Percentiles rank a stretch among this genome's conserved stretches.
These are phyloP conservation scores for Candida ascalaphidarum DNA, from an alignment of 805 yeast genomes.

Conservation along the genomic window DNA sequence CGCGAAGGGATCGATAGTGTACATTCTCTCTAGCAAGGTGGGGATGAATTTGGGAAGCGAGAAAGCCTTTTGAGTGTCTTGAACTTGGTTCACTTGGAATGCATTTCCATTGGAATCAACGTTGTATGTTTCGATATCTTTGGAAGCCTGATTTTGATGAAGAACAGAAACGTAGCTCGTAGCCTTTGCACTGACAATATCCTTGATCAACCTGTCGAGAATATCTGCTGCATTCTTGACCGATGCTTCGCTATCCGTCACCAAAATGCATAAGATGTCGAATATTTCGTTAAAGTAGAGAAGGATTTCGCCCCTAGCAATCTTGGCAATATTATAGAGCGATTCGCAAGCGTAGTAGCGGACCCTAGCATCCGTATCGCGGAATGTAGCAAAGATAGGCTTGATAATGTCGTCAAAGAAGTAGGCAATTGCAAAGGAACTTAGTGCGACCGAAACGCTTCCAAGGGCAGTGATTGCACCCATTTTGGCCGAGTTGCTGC, in stretches of 20 bases:
- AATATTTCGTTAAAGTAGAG: conserved; percentile 90
- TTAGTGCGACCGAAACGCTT: conserved; percentile 90
- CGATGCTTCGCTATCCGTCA: conserved; percentile 84
- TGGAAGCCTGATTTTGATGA: conserved; percentile 33
- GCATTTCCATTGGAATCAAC: conserved; percentile 53
- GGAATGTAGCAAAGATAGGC: conserved; percentile 91
- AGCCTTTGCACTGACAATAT: conserved; percentile 91
- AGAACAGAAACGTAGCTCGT: conserved; percentile 76
- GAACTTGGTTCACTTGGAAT: conserved; percentile 50
- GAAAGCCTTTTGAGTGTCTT: conserved; percentile 61
- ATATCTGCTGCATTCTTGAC: conserved; percentile 95
- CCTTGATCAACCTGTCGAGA: conserved; percentile 82
- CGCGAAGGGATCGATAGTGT: conserved; percentile 87
- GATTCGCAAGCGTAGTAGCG: conserved; percentile 96
- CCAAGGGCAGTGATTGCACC: conserved; percentile 96
- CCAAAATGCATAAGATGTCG: conserved; percentile 82
- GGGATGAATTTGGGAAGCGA: conserved; percentile 86
- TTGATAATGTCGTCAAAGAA: conserved; percentile 82
- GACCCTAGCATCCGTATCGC: conserved; percentile 96
- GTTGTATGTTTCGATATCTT: conserved; percentile 28
- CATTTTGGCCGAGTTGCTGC: conserved; percentile 63
- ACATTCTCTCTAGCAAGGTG: conserved; percentile 81
- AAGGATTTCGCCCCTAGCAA: conserved; percentile 90
- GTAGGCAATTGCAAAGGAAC: conserved; percentile 71
- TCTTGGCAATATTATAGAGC: conserved; percentile 90